Evolutionary conservation across 345 rosid genomes (phyloP).

Genomic region (Brassica nigra): DNA sequence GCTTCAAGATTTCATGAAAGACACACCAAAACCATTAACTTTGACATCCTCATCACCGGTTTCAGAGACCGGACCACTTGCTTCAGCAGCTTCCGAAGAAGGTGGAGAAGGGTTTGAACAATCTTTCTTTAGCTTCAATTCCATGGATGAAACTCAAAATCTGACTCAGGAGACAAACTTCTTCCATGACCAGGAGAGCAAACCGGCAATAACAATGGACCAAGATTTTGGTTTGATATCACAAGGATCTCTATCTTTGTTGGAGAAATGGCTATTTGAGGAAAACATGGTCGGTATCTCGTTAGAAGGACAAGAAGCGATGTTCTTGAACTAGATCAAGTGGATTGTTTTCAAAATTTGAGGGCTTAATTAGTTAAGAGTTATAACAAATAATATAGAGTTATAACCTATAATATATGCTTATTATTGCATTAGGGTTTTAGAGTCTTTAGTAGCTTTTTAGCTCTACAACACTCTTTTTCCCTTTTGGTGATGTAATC

Average conservation of each 20-base stretch:
- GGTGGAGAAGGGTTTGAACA: constrained; percentile 38
- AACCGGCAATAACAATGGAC: constrained; percentile 42
- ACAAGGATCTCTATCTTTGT: constrained; percentile 53
- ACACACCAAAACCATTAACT: constrained; percentile 39
- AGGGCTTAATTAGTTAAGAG: constrained; percentile 21
- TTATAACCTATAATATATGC: constrained; percentile 32
- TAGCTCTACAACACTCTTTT: constrained; percentile 42
- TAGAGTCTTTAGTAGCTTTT: constrained; percentile 39
- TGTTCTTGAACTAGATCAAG: constrained; percentile 35
- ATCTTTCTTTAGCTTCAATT: constrained; percentile 55
- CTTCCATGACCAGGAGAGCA: constrained; percentile 53
- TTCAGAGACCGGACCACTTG: constrained; percentile 35
- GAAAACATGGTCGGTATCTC: constrained; percentile 56
- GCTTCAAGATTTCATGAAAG: constrained; percentile 71
- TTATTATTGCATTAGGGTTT: constrained; percentile 32
- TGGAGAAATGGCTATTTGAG: constrained; percentile 80
- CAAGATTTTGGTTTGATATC: constrained; percentile 34
- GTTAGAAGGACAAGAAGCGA: constrained; percentile 42
- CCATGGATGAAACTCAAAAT: constrained; percentile 41
- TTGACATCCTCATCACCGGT: constrained; percentile 31
- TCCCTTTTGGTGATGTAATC: constrained; percentile 25
- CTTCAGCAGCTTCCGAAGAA: constrained; percentile 23
- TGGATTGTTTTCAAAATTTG: neutral
- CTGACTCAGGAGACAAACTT: constrained; percentile 48
- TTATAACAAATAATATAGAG: constrained; percentile 29